Evolutionary conservation across 2,329 filamentous ascomycete genomes (phyloP).

Genomic region (Colletotrichum higginsianum): DNA sequence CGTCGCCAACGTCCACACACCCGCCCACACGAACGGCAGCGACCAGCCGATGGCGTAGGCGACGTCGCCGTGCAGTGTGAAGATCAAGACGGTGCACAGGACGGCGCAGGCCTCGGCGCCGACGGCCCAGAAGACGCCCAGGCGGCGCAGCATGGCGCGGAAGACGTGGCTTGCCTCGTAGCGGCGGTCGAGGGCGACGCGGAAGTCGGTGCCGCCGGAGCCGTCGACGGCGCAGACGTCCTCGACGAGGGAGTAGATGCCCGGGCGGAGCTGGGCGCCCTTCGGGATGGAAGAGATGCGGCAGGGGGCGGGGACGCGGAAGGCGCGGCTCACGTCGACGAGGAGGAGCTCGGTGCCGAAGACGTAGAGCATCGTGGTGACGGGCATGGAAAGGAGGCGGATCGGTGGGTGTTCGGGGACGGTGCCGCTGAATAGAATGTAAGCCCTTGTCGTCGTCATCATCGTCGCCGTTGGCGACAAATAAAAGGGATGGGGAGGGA

Average conservation of each 20-base stretch:
- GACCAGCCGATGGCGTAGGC: conserved; percentile 47
- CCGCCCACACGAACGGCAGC: conserved; percentile 46
- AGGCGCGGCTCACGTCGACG: conserved; percentile 62
- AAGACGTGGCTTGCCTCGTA: conserved; percentile 69
- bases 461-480: no score
- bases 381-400: conserved; percentile 67
- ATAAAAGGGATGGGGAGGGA: no score
- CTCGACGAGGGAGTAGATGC: conserved; percentile 68
- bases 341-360: conserved; percentile 66
- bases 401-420: conserved; percentile 52
- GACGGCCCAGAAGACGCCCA: conserved; percentile 67
- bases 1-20: conserved; percentile 46
- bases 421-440: conserved; percentile 37
- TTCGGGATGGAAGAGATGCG: conserved; percentile 67
- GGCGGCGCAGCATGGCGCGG: conserved; percentile 65
- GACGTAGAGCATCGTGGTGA: conserved; percentile 65
- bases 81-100: conserved; percentile 46
- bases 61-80: conserved; percentile 45
- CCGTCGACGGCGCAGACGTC: conserved; percentile 69
- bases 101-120: conserved; percentile 45
- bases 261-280: conserved; percentile 65
- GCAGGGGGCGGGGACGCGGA: conserved; percentile 61
- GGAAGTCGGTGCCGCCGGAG: conserved; percentile 65
- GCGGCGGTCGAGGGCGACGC: conserved; percentile 64
- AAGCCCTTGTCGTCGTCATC: not conserved